Evolutionary conservation across 768 basidiomycete species (phyloP), one percentile per base, ranked within the genome.

Genomic region (Tulasnella sp.): DNA sequence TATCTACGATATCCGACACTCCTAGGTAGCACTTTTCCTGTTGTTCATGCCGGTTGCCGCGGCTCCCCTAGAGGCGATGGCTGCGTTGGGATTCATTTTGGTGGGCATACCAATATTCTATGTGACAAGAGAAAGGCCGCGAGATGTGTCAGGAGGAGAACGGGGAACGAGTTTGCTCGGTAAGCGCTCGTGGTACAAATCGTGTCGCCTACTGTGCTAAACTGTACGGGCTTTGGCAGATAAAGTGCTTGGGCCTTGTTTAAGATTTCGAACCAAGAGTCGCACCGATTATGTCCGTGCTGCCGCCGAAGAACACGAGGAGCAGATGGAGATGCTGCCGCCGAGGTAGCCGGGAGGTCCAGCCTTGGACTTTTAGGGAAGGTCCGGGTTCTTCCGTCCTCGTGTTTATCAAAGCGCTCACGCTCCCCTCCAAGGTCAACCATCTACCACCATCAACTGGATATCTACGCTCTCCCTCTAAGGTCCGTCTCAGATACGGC

Each of bases 41-140:
- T 86, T 99, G 13, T 92, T 91, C 81, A 97, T 99, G 94, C 96
- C 96, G 1, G 87, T 97, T 73, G 91, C 96, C 77, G 97, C 97
- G 3, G 96, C 96, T 29, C 97, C 97, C 9, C 85, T 91, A 18
- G 92, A 97, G 83, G 95, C 96, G 0, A 83, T 93, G 7, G 91
- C 95, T 10, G 96, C 95, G 7, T 87, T 98, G 77, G 93, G 88
- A 3, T 96, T 96, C 81, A 90, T 96, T 18, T 85, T 90, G 46
- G 89, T 89, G 77, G 94, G 94, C 9, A 85, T 96, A 73, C 94
- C 94, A 0, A 88, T 95, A 70, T 96, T 94, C 81, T 95, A 93
- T 82, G 82, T 94, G 57, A 94, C 94, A 23, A 90, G 79, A 74
- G 48, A 46, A n/a, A 44, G 75, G 32, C 57, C 67, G 11, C 77